phyloP scores from a whole-genome alignment of 371 early-diverging fungal species.

The Mucor velutinosus region DNA sequence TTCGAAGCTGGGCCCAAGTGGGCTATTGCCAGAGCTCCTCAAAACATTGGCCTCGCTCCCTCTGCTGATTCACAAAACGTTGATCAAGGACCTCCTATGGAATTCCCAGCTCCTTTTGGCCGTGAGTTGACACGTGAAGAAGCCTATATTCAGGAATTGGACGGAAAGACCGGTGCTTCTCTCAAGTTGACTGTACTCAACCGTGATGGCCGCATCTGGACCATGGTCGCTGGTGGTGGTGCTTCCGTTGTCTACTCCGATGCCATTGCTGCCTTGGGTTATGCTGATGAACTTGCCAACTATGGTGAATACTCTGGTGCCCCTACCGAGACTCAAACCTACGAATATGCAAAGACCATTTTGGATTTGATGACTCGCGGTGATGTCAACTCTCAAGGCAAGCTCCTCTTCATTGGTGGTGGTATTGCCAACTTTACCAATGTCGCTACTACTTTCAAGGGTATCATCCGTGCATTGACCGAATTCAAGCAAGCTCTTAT shows the following conservation, averaged over 20 bases:
- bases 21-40: constrained; percentile 77
- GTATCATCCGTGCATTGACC: constrained; percentile 92
- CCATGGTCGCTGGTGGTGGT: constrained; percentile 99
- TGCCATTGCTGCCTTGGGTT: constrained; percentile 96
- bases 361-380: constrained; percentile 97
- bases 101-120: constrained; percentile 98
- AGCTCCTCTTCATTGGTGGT: constrained; percentile 96
- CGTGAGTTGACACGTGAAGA: constrained; percentile 95
- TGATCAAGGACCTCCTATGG: constrained; percentile 88
- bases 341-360: constrained; percentile 97
- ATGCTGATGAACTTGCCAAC: constrained; percentile 94
- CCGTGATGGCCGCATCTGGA: constrained; percentile 95
- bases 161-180: constrained; percentile 97
- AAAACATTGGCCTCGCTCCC: constrained; percentile 53
- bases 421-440: constrained; percentile 99
- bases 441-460: constrained; percentile 98
- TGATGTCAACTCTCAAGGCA: constrained; percentile 82
- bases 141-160: constrained; percentile 96
- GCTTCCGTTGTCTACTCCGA: constrained; percentile 97
- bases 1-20: constrained; percentile 94
- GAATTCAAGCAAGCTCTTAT: constrained; percentile 89
- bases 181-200: constrained; percentile 96
- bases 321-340: constrained; percentile 97
- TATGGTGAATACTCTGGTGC: constrained; percentile 99
- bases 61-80: constrained; percentile 47